phyloP scores from a whole-genome alignment of 176 grass and related monocot genomes.

The Puccinellia tenuiflora region DNA sequence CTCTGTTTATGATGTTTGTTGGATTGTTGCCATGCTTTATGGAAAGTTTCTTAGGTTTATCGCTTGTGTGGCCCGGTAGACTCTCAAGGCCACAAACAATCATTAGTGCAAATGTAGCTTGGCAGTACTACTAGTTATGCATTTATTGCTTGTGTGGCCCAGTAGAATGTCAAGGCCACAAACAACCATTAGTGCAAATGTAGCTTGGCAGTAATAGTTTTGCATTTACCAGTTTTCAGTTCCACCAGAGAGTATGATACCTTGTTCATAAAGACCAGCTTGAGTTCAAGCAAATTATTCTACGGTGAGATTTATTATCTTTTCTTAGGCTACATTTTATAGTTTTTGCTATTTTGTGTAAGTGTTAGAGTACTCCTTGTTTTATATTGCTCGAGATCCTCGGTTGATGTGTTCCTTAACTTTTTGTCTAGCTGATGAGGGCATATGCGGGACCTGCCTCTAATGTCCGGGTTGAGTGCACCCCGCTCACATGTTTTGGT shows the following conservation, averaged over 20 bases:
- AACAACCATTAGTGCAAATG: background rate
- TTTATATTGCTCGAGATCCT: background rate
- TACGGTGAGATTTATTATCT: background rate
- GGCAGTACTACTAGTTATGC: background rate
- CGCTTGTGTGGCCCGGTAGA: background rate
- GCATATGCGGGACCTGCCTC: slow-evolving; percentile 66
- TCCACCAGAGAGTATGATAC: background rate
- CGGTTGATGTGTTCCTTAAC: background rate
- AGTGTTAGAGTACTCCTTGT: background rate
- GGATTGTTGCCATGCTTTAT: background rate
- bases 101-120: background rate
- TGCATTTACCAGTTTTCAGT: background rate
- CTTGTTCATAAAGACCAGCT: background rate
- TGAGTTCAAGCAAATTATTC: background rate
- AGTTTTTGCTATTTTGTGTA: background rate
- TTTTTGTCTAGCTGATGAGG: slow-evolving; percentile 52
- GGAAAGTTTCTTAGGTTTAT: background rate
- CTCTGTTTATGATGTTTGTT: background rate
- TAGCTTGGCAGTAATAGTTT: background rate
- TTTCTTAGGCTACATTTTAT: background rate
- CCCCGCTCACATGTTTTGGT: slow-evolving; percentile 44
- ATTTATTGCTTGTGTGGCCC: too few species aligned
- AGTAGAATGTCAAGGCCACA: background rate
- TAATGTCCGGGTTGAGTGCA: slow-evolving; percentile 64
- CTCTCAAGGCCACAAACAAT: background rate